These are phyloP conservation scores for Geotrichum citri-aurantii DNA, from an alignment of 1,139 yeast genomes.

Conservation along the genomic window DNA sequence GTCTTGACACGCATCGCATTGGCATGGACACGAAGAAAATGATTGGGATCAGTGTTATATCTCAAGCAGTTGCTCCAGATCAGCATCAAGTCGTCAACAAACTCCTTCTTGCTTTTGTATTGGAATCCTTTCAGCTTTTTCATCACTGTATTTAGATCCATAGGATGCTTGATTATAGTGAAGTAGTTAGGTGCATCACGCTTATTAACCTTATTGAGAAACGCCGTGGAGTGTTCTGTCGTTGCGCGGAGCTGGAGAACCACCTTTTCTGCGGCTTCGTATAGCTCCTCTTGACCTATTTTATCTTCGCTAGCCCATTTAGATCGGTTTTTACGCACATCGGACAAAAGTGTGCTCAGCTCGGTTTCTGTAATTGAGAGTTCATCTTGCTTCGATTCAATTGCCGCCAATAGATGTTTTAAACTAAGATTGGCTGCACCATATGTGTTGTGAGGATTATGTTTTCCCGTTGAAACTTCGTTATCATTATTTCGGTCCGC, in stretches of 20 bases:
- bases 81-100: conserved; percentile 87
- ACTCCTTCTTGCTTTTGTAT: conserved; percentile 77
- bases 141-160: conserved; percentile 94
- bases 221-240: conserved; percentile 96
- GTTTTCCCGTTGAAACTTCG: conserved; percentile 25
- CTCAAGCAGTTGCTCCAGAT: conserved; percentile 94
- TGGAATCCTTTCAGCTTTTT: conserved; percentile 78
- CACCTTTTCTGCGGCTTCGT: conserved; percentile 95
- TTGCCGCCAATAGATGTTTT: conserved; percentile 70
- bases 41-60: conserved; percentile 93
- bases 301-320: conserved; percentile 96
- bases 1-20: conserved; percentile 94
- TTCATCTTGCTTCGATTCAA: conserved; percentile 72
- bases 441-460: conserved; percentile 38
- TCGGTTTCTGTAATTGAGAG: conserved; percentile 78
- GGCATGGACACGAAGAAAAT: conserved; percentile 86
- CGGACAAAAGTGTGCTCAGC: conserved; percentile 76
- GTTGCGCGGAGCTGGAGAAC: conserved; percentile 82
- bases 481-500: conserved; percentile 65
- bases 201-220: conserved; percentile 87
- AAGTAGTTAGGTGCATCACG: conserved; percentile 97
- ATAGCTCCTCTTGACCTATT: conserved; percentile 94
- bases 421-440: conserved; percentile 82
- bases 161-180: conserved; percentile 81
- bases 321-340: conserved; percentile 88